Conservation (phyloP, 768 basidiomycete species). For the Collybia sordida region DNA sequence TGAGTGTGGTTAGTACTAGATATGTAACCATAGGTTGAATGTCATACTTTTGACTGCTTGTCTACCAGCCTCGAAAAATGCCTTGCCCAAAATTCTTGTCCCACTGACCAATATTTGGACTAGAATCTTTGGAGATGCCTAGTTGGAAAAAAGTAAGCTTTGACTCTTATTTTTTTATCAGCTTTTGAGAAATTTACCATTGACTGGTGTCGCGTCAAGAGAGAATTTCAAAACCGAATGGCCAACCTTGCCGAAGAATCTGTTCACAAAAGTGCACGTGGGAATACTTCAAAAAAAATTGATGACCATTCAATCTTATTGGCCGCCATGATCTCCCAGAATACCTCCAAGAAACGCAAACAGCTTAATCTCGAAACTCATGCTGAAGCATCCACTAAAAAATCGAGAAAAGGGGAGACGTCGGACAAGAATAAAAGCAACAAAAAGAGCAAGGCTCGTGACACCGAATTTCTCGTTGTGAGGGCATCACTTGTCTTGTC, state of each 20-base stretch:
- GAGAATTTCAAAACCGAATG: background rate
- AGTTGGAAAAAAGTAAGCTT: background rate
- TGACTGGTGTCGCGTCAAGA: conserved; percentile 1
- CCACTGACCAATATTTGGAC: conserved; percentile 80
- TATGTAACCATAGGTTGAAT: background rate
- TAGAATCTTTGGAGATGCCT: conserved; percentile 81
- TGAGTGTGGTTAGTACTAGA: conserved; percentile 25
- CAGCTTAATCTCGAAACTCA: conserved; percentile 25
- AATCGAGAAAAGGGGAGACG: conserved; percentile 36
- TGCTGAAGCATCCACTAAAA: conserved; percentile 27
- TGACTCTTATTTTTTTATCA: background rate
- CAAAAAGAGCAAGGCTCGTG: conserved; percentile 38
- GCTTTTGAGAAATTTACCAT: conserved; percentile 11
- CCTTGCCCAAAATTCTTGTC: conserved; percentile 85
- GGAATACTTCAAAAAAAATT: conserved; percentile 8
- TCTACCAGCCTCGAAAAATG: conserved; percentile 83
- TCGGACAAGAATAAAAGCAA: conserved; percentile 26
- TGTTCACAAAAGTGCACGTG: conserved; percentile 7
- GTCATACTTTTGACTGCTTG: conserved; percentile 91
- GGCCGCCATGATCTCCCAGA: conserved; percentile 20
- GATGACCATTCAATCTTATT: conserved; percentile 3
- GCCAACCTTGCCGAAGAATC: background rate
- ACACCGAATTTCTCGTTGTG: conserved; percentile 61
- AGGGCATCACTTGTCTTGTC: conserved; percentile 69
- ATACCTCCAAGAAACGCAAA: conserved; percentile 51